Evolutionary conservation across 23 red algal species (phyloP), one percentile per base, ranked within the genome.

Genomic region (Gracilaria domingensis): DNA sequence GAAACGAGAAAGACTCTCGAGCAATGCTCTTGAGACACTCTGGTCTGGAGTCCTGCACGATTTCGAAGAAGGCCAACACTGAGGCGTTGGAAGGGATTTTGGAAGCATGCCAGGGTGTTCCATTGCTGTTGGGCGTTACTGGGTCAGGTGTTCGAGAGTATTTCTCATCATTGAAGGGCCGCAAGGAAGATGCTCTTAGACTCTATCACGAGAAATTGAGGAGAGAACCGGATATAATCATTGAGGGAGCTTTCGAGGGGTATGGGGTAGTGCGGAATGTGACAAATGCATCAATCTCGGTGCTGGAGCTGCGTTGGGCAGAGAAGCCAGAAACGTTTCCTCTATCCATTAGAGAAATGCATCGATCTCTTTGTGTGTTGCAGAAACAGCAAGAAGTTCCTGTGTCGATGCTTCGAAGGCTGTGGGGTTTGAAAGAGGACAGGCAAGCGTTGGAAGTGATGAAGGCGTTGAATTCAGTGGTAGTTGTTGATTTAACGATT

Each of bases 321-420:
- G 14, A 64, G 58, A n/a, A 64, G 58, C 58, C 4, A 6, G 58
- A 16, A 16, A 26, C 6, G 58, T 64, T n/a, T 64, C 23, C 58
- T n/a, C 7, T 67, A 25, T 67, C 13, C 62, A 67, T 67, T 36
- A 11, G 62, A 28, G 62, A 67, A 25, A 67, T 67, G 62, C 62
- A 33, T 21, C 62, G 26, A 12, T 67, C 62, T 67, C 62, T 67
- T 33, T 67, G 62, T 17, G 33, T 67, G 1, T 25, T 30, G 1
- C 26, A 67, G 62, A 30, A 67, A 35, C 62, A 67, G 24, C 62
- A 67, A 35, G 62, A 18, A 25, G 62, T 21, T 0, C 24, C 62
- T 9, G 28, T 30, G 8, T 67, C 33, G 62, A 67, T 67, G 62
- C 62, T 67, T 12, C 24, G 20, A 67, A 11, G 62, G 24, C 20